Evolutionary conservation across 768 basidiomycete species (phyloP).

Genomic region (Panaeolus papilionaceus): DNA sequence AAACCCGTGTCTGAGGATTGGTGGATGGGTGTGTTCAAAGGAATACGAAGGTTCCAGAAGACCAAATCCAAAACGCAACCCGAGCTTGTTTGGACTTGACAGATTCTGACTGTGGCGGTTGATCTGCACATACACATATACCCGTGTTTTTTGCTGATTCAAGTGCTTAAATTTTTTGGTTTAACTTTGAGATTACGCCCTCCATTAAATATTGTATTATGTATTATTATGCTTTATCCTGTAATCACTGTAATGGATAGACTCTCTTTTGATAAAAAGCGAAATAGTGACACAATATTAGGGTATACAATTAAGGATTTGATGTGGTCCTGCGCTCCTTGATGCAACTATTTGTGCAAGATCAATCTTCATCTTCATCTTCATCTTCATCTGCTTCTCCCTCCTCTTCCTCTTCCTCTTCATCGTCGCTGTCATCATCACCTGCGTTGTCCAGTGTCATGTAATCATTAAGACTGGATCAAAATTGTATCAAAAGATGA

Average conservation of each 20-base stretch:
- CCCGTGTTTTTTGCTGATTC: too few species aligned
- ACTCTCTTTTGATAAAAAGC: too few species aligned
- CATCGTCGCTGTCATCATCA: slow-evolving; percentile 34
- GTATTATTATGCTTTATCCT: too few species aligned
- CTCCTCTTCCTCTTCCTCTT: slow-evolving; percentile 15
- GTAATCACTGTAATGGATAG: too few species aligned
- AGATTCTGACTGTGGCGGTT: too few species aligned
- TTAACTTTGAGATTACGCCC: too few species aligned
- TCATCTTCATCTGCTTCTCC: neutral
- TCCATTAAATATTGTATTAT: too few species aligned
- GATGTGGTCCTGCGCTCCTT: too few species aligned
- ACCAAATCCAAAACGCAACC: neutral
- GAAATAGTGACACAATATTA: too few species aligned
- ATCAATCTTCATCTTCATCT: too few species aligned
- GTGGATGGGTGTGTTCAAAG: neutral
- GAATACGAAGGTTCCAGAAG: neutral
- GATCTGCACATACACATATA: neutral
- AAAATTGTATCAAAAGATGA: slow-evolving; percentile 13
- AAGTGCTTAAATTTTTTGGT: neutral
- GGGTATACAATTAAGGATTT: too few species aligned
- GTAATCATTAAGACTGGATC: slow-evolving; percentile 72
- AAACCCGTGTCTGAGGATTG: neutral
- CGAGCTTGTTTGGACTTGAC: neutral
- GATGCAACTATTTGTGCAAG: too few species aligned
- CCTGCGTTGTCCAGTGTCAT: slow-evolving; percentile 57